These are phyloP conservation scores for Camellia oleifera DNA, from an alignment of 179 eudicot genomes.

Conservation along the genomic window DNA sequence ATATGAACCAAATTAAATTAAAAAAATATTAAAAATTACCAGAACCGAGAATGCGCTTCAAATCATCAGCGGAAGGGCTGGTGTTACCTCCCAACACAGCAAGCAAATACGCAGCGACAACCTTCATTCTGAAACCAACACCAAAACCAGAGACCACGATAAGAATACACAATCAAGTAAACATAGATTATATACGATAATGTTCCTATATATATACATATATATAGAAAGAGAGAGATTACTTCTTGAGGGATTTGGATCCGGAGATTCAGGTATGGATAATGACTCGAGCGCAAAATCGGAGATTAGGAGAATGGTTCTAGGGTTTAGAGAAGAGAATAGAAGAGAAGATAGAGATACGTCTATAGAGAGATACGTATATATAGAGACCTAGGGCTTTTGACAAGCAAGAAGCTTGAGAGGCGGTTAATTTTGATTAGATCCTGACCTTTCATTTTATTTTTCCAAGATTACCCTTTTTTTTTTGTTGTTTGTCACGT, in stretches of 20 bases:
- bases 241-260: neutral
- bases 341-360: neutral
- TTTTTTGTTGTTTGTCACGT: too few species aligned
- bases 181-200: neutral
- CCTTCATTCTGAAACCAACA: neutral
- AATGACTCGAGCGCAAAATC: neutral
- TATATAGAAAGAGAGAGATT: neutral
- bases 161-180: neutral
- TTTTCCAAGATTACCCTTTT: neutral
- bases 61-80: constrained; percentile 4
- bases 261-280: neutral
- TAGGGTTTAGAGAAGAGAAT: too few species aligned
- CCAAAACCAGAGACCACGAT: neutral
- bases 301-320: neutral
- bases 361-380: neutral
- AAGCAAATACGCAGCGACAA: constrained; percentile 14
- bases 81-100: constrained; percentile 16
- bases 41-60: constrained; percentile 12
- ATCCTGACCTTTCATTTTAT: neutral
- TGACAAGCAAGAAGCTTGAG: neutral
- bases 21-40: neutral
- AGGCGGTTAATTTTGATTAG: neutral
- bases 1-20: neutral
- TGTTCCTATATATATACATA: neutral
- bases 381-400: neutral